Evolutionary conservation across 495 filamentous ascomycete species (phyloP), one percentile per base, ranked within the genome.

Genomic region (Daldinia concentrica): DNA sequence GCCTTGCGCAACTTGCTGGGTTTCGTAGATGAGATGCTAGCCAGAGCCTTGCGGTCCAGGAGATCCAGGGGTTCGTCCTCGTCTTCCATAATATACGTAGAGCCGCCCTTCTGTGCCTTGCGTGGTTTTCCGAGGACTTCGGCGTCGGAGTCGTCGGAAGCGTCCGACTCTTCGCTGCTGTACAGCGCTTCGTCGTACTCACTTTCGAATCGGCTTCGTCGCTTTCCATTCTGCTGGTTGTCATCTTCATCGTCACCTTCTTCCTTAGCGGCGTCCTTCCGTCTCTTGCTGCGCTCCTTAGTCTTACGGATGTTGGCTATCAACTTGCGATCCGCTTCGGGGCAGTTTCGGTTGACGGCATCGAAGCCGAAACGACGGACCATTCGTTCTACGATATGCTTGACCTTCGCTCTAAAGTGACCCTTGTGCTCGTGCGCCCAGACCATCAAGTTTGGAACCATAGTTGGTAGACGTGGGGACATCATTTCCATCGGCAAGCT

Each of bases 351-450:
- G 79, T 94, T 93, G 3, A 99, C 86, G 6, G 83, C 72, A 1
- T 93, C 90, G 41, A 90, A 90, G 30, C 96, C 95, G 80, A 97
- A 98, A 56, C 94, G 88, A 17, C 95, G 87, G 27, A 98, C 89
- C 84, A 97, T 92, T 30, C 95, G 88, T 81, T 99, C 95, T 30
- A 98, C 79, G 69, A 99, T 97, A 74, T 97, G 93, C 87, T 97
- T 98, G 61, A 99, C 93, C 84, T 98, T 98, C 30, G 93, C 90
- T 68, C 92, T 91, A 78, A 98, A 93, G 74, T 95, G 93, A 15
- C 92, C 93, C 81, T 97, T 98, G 82, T 99, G 96, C 79, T 99
- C 95, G 80, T 97, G 93, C 73, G 91, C 93, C 95, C 95, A 99
- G 19, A 91, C 89, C 89, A 98, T 92, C 9, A 98, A 82, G 78